These are phyloP conservation scores for Gryganskiella cystojenkinii DNA, from an alignment of 192 early-diverging fungal species.

Conservation along the genomic window DNA sequence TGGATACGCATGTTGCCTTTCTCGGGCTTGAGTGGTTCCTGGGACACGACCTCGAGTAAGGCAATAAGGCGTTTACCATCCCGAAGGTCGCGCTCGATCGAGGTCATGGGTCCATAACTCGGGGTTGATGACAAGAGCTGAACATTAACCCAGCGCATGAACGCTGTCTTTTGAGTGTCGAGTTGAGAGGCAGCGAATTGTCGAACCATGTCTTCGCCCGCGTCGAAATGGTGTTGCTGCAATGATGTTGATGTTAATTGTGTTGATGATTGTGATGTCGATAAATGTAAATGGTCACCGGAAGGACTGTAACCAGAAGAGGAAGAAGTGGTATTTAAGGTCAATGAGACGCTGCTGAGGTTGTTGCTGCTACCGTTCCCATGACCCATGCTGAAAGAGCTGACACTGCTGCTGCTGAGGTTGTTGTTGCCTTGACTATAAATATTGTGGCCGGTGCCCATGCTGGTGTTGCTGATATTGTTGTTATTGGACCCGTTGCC, in stretches of 20 bases:
- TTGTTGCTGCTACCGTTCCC: constrained; percentile 31
- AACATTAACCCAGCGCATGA: constrained; percentile 67
- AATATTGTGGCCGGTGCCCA: constrained; percentile 32
- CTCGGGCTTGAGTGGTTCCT: constrained; percentile 77
- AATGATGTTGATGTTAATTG: constrained; percentile 32
- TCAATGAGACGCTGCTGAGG: constrained; percentile 33
- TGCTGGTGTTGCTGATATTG: constrained; percentile 15
- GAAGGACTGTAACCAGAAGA: not conserved
- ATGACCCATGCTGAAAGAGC: constrained; percentile 1
- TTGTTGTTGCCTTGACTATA: constrained; percentile 51
- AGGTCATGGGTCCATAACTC: constrained; percentile 26
- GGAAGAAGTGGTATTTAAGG: constrained; percentile 23
- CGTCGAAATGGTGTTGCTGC: constrained; percentile 45
- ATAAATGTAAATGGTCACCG: too few species aligned
- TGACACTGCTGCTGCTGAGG: constrained; percentile 30
- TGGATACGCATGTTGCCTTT: constrained; percentile 80
- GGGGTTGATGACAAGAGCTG: constrained; percentile 42
- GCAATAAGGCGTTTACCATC: constrained; percentile 79
- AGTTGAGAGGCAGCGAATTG: constrained; percentile 46
- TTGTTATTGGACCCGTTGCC: constrained; percentile 12
- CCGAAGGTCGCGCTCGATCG: constrained; percentile 63
- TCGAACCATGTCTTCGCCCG: constrained; percentile 55
- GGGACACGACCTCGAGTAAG: constrained; percentile 76
- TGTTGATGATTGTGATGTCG: constrained; percentile 14
- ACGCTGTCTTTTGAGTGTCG: constrained; percentile 49